Evolutionary conservation across 2,329 filamentous ascomycete species (phyloP), one percentile per base, ranked within the genome.

Genomic region (Westerdykella sp.): DNA sequence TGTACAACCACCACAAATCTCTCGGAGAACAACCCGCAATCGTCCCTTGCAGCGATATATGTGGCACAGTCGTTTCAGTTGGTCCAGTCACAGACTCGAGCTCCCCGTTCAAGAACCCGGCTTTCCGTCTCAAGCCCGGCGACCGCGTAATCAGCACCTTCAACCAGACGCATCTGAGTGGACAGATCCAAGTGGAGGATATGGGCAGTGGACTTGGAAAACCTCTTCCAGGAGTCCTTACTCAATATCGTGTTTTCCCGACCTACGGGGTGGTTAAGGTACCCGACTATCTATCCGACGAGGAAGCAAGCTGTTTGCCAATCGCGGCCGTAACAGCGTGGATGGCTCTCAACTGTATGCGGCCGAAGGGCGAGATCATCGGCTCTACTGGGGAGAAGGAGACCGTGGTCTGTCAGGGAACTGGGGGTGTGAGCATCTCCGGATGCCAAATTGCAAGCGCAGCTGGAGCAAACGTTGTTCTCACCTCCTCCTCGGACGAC

Each of bases 41-140:
- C 11, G 78, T 86, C 1, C 81, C 82, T 1, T 83, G 79, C 63
- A 84, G 81, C 16, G 84, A 87, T 63, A 84, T 84, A 73, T 84
- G 81, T 65, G 84, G 83, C 36, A 72, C 73, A 7, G 69, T 87
- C 37, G 67, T 77, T 2, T 62, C 72, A 12, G 54, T 76, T 23
- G 76, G 77, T 28, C 57, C 57, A 16, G 38, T 40, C 2, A 69
- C 66, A 2, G 45, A 55, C 34, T 63, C 68, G 5, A 67, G 65
- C 2, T 52, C 60, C 34, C 66, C 68, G 5, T 78, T 78, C 69
- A 70, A 72, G 42, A 64, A 69, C 13, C 55, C 61, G n/a, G 48
- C 50, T 4, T 65, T 63, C 35, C 48, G 47, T 5, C 54, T 65
- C 34, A 45, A 58, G 14, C 40, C 50, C 28, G 82, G 83, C 45